Base-by-base conservation (phyloP, 208 protist genomes). In the Acanthamoeba healyi region DNA sequence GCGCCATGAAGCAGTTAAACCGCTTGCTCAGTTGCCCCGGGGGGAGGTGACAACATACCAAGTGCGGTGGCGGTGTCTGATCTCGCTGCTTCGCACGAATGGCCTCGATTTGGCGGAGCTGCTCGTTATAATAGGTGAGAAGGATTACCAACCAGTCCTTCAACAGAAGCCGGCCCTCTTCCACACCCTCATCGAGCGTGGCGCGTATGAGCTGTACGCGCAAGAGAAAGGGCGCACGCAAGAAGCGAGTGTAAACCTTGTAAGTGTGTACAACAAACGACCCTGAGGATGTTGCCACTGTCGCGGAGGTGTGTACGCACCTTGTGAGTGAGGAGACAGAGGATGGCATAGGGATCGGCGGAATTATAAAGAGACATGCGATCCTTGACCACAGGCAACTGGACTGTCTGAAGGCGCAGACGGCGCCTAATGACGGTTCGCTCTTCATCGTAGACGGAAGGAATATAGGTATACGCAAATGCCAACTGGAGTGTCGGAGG, bases 381-480 rank as follows among this genome's bases (percentile, higher is more conserved):
- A 14, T 38, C 26, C 26, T 65, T 51, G 9, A 29, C 70, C 4
- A 84, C 67, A 9, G 26, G 24, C 40, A 94, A 34, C 34, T 94
- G 67, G 29, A 94, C n/a, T 3, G 90, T 94, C 14, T 94, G 70
- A 2, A 94, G 40, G 14, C 61, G 65, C 46, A 94, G 17, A n/a
- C 90, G 90, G 9, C 87, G 36, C 65, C 32, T 72, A 36, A 93
- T 90, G 22, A 70, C 65, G 17, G 44, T 65, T 12, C 81, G 81
- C 36, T 93, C 40, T 19, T 51, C 61, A 42, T 93, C 87, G 65
- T 72, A 77, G 24, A 93, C 36, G 15, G 87, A 93, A 2, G 87
- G 87, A 29, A 93, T 72, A n/a, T 93, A 49, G 4, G 87, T 93
- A 49, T 94, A 94, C 22, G 90, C 90, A 42, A 94, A 94, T 2